These are phyloP conservation scores for Lachnellula willkommii DNA, from an alignment of 2,329 filamentous ascomycete genomes.

Conservation along the genomic window DNA sequence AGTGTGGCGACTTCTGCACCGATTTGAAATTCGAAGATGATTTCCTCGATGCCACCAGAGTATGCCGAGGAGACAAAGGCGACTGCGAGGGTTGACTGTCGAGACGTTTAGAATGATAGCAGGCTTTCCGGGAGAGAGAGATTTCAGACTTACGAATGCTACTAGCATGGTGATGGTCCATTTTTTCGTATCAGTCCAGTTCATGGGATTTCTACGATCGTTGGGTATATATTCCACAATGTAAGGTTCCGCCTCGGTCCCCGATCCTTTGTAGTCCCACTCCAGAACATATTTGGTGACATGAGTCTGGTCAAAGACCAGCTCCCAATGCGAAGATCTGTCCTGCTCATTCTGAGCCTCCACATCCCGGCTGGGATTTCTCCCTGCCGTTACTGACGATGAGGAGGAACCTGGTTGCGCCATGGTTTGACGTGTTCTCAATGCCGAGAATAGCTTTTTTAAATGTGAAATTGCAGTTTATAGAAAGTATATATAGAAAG, in stretches of 20 bases:
- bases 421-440: background rate
- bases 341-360: slow-evolving; percentile 17
- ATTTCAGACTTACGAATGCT: slow-evolving; percentile 40
- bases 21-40: slow-evolving; percentile 32
- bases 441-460: background rate
- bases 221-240: slow-evolving; percentile 39
- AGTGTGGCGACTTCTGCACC: slow-evolving; percentile 36
- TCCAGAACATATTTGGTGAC: slow-evolving; percentile 42
- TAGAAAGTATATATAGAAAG: no score
- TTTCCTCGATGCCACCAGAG: slow-evolving; percentile 35
- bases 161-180: slow-evolving; percentile 37
- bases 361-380: slow-evolving; percentile 12
- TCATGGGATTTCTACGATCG: slow-evolving; percentile 39
- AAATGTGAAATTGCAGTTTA: no score
- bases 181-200: slow-evolving; percentile 33
- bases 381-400: slow-evolving; percentile 11
- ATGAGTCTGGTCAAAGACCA: slow-evolving; percentile 41
- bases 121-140: slow-evolving; percentile 40
- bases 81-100: slow-evolving; percentile 43
- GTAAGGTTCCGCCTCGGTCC: slow-evolving; percentile 39
- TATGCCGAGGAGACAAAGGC: slow-evolving; percentile 38
- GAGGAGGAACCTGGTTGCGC: slow-evolving; percentile 6
- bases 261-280: slow-evolving; percentile 36
- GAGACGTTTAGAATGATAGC: background rate
- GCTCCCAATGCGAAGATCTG: slow-evolving; percentile 32